These are phyloP conservation scores for Gossypium bickii DNA, from an alignment of 345 rosid species.

Conservation along the genomic window DNA sequence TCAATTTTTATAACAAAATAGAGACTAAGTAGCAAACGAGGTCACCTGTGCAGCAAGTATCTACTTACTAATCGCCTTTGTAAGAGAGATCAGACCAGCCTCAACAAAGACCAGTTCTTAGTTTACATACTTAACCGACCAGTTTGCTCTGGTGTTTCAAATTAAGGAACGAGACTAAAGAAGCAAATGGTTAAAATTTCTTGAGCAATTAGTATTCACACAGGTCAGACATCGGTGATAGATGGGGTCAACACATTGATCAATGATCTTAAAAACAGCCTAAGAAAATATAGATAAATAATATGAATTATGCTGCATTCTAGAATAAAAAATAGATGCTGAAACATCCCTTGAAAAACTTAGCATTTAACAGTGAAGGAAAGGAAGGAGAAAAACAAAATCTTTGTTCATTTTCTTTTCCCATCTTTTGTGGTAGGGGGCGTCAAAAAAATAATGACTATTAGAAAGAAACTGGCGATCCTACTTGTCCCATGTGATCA, in stretches of 20 bases:
- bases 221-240: not conserved
- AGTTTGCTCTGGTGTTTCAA: not conserved
- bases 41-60: conserved; percentile 5
- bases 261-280: not conserved
- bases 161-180: not conserved
- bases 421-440: not conserved
- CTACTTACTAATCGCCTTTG: not conserved
- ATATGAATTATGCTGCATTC: not conserved
- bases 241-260: not conserved
- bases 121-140: not conserved
- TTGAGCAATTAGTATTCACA: not conserved
- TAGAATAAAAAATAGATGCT: not conserved
- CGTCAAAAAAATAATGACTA: conserved; percentile 2
- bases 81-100: not conserved
- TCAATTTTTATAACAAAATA: not conserved
- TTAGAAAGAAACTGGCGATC: conserved; percentile 19
- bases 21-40: not conserved
- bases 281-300: not conserved
- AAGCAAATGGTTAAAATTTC: not conserved
- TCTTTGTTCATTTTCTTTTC: not conserved
- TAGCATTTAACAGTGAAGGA: not conserved
- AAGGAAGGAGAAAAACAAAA: not conserved
- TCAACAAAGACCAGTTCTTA: not conserved
- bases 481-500: conserved; percentile 20
- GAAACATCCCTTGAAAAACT: not conserved